Base-by-base conservation (phyloP, 768 basidiomycete species). In the Hirschioporus abietinus region DNA sequence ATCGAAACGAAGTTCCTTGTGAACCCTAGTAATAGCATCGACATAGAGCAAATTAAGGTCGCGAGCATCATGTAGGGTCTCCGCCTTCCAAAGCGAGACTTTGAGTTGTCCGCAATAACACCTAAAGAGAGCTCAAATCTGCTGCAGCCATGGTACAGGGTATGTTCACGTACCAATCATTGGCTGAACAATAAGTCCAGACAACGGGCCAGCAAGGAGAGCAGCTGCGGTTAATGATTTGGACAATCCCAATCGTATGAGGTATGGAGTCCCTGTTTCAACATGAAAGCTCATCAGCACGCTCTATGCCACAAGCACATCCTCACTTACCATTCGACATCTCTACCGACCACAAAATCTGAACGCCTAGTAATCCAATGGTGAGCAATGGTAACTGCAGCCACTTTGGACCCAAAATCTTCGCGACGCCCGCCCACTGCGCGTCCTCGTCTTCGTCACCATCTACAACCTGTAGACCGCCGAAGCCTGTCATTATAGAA, bases 321-420 rank as follows among this genome's bases (percentile, higher is more conserved):
- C 20, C 27, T 6, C 12, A 63, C 71, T 36, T 65, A 78, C 92
- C 93, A 68, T 96, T 95, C 0, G 92, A 90, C 93, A 97, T 95
- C 73, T 97, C 95, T 15, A 96, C 89, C 1, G 90, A 91, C 96
- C 96, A 97, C 61, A 96, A 86, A 68, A 94, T 86, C 74, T 93
- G 92, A 0, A 96, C 88, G 7, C 95, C 95, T 1, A 94, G 76
- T 64, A 96, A 78, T 0, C 92, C 91, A 7, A 95, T 72, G 0
- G 94, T 96, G 52, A 96, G 76, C 1, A 83, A 80, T 0, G 91
- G 90, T 27, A 91, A 76, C 61, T 84, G 86, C 0, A 83, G 74
- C 87, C 88, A 92, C 68, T 72, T 69, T 0, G 93, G 93, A 0
- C 92, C 92, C 7, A 83, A 69, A 27, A 94, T 85, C 66, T 78